Percentiles rank a stretch among this genome's conserved stretches.
phyloP scores from a whole-genome alignment of 768 basidiomycete genomes.

The Gymnopilus junonius region DNA sequence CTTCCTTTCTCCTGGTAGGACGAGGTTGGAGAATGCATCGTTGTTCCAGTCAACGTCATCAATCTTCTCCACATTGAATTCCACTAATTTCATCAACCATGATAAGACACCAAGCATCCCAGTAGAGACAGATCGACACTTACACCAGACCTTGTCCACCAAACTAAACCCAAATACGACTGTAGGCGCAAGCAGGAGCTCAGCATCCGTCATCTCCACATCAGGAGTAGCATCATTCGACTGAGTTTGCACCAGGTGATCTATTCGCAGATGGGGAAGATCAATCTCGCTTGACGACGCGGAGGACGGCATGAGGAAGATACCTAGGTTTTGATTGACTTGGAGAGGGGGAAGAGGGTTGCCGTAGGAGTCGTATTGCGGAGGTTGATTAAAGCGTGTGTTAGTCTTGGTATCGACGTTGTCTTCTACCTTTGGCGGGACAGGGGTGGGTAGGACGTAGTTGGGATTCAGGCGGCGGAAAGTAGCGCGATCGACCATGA shows the following conservation, averaged over 20 bases:
- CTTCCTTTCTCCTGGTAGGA: conserved; percentile 58
- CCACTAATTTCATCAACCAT: conserved; percentile 52
- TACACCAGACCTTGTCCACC: conserved; percentile 61
- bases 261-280: not conserved
- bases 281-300: not conserved
- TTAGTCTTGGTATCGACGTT: not conserved
- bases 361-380: conserved; percentile 20
- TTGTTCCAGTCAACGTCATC: conserved; percentile 57
- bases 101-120: not conserved
- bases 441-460: conserved; percentile 47
- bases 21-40: conserved; percentile 62
- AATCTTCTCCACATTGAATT: conserved; percentile 62
- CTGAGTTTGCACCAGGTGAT: conserved; percentile 6
- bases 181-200: conserved; percentile 58
- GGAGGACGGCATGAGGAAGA: not conserved
- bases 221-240: conserved; percentile 28
- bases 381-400: conserved; percentile 5
- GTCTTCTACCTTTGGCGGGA: conserved; percentile 30
- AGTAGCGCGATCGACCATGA: conserved; percentile 65
- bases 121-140: conserved; percentile 24
- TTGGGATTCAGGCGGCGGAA: conserved; percentile 58
- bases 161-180: conserved; percentile 69
- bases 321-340: not conserved
- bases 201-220: conserved; percentile 51
- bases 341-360: conserved; percentile 16